A percentile compares a stretch with the other conserved stretches of the same genome.
Evolutionary conservation across 1,284 basidiomycete genomes (phyloP).

Genomic region (Meira nashicola): DNA sequence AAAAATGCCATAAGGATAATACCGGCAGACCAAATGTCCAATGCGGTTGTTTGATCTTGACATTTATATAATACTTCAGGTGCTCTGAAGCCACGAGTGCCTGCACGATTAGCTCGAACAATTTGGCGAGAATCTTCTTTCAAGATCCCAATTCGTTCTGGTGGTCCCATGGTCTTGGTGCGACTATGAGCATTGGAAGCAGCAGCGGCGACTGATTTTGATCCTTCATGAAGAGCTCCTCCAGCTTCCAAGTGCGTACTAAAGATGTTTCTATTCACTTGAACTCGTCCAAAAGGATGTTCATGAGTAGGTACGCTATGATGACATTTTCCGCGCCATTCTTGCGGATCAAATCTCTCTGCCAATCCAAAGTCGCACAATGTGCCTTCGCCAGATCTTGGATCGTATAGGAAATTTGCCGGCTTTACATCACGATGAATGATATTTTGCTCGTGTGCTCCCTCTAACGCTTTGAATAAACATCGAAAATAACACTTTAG

Average conservation of each 20-base stretch:
- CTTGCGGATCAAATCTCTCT: slow-evolving; percentile 43
- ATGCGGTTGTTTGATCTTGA: slow-evolving; percentile 80
- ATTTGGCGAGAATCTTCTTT: slow-evolving; percentile 58
- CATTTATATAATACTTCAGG: slow-evolving; percentile 96
- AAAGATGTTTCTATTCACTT: slow-evolving; percentile 38
- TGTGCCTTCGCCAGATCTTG: slow-evolving; percentile 73
- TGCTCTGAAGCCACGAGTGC: slow-evolving; percentile 91
- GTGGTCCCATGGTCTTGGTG: slow-evolving; percentile 35
- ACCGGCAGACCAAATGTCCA: slow-evolving; percentile 94
- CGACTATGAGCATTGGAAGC: background rate
- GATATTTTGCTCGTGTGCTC: slow-evolving; percentile 80
- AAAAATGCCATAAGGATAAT: slow-evolving; percentile 89
- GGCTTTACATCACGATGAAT: slow-evolving; percentile 98
- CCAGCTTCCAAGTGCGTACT: slow-evolving; percentile 41
- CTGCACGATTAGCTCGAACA: slow-evolving; percentile 92
- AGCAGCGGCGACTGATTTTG: background rate
- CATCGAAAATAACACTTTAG: slow-evolving; percentile 85
- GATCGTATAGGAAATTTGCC: slow-evolving; percentile 94
- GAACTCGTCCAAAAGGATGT: slow-evolving; percentile 38
- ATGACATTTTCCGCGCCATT: slow-evolving; percentile 51
- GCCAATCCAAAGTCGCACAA: slow-evolving; percentile 88
- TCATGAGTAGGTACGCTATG: slow-evolving; percentile 38
- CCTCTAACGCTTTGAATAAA: slow-evolving; percentile 81
- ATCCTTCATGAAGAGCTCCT: slow-evolving; percentile 20
- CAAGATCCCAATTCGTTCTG: slow-evolving; percentile 45